phyloP scores from a whole-genome alignment of 1,284 basidiomycete species.

The Meira miltonrushii region DNA sequence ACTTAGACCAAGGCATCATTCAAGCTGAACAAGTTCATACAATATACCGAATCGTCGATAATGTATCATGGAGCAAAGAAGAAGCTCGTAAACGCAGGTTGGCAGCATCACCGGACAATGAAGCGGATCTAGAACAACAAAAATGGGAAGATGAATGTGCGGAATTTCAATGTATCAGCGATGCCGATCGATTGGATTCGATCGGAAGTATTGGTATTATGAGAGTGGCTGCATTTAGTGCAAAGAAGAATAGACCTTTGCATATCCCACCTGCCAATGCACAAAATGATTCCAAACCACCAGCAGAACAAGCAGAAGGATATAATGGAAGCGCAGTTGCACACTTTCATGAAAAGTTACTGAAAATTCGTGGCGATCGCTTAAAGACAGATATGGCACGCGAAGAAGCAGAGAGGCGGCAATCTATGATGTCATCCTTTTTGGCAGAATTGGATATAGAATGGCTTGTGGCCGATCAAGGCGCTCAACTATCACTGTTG shows the following conservation, averaged over 20 bases:
- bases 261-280: slow-evolving; percentile 55
- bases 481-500: slow-evolving; percentile 22
- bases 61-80: slow-evolving; percentile 82
- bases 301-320: slow-evolving; percentile 42
- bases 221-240: slow-evolving; percentile 76
- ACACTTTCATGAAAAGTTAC: slow-evolving; percentile 76
- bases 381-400: slow-evolving; percentile 63
- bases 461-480: slow-evolving; percentile 36
- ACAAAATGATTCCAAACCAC: slow-evolving; percentile 20
- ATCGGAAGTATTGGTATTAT: slow-evolving; percentile 81
- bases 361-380: slow-evolving; percentile 22
- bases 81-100: slow-evolving; percentile 48
- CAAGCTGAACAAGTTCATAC: slow-evolving; percentile 20
- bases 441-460: slow-evolving; percentile 36
- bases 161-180: slow-evolving; percentile 85
- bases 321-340: slow-evolving; percentile 64
- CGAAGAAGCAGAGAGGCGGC: slow-evolving; percentile 66
- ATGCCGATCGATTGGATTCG: slow-evolving; percentile 84
- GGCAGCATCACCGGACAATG: slow-evolving; percentile 49
- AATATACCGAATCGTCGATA: slow-evolving; percentile 64
- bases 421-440: slow-evolving; percentile 57
- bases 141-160: slow-evolving; percentile 70
- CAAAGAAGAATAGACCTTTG: slow-evolving; percentile 65
- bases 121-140: slow-evolving; percentile 16
- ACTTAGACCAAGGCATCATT: slow-evolving; percentile 39